Base-by-base conservation (phyloP, 257 asterid genomes). In the Lantana camara region DNA sequence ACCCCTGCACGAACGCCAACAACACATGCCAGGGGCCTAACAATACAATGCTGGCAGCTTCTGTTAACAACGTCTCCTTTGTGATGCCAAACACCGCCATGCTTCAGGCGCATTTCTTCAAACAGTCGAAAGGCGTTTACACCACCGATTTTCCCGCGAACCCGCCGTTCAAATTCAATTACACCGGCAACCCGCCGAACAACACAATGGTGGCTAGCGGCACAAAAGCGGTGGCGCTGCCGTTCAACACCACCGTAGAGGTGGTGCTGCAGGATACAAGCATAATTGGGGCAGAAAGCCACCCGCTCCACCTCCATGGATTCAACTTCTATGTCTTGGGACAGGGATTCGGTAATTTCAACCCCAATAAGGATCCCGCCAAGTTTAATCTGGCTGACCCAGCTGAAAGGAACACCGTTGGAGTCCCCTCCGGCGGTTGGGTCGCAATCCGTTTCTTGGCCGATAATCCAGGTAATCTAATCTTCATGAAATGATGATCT, bases 351-450 rank as follows among this genome's bases (percentile, higher is more conserved):
- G 89, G 91, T 15, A 87, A 84, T 40, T 87, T 65, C 60, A 71
- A 82, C 68, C 78, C 89, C 30, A 74, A 60, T 5, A 87, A 73
- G 27, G 89, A 87, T 23, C 83, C 83, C 16, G 46, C 68, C 0
- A 69, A 53, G 56, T 87, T 84, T 78, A 84, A 87, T 61, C 73
- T 84, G 70, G 77, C 57, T 21, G 89, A 87, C 50, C 91, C 91
- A 42, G 84, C 60, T 2, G 91, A 82, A 73, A 84, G 91, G 60
- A 87, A 87, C 74, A 84, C 87, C 1, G 77, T 69, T 6, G 81
- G 85, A 35, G 89, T 87, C 1, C 91, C 95, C 0, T 29, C 89
- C 2, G 95, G 89, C 0, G 91, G 95, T 0, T 84, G 91, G 91
- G 78, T 87, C 4, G 87, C 86, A 0, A 63, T 86, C 63, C 83